Conservation (phyloP, 139 green algal species). For the Chlorella vulgaris region DNA sequence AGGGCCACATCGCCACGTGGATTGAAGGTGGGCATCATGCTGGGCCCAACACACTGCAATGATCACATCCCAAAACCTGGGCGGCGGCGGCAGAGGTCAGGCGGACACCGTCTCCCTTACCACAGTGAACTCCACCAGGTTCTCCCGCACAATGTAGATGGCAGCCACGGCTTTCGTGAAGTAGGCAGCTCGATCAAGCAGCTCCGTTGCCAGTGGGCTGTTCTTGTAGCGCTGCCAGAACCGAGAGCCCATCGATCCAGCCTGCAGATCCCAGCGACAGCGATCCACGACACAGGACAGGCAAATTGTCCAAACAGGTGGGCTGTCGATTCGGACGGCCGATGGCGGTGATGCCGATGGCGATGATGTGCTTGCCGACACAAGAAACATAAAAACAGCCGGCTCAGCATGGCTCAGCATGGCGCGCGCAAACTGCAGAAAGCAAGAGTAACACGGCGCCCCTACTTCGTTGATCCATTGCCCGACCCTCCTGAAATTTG, state of each 20-base stretch:
- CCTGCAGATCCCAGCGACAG: too few relatives aligned
- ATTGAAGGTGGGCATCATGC: conserved; percentile 87
- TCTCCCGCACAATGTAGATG: conserved; percentile 55
- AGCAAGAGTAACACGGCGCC: too few relatives aligned
- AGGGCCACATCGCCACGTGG: conserved; percentile 73
- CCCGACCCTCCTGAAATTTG: too few relatives aligned
- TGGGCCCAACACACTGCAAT: conserved; percentile 75
- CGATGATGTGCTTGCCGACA: too few relatives aligned
- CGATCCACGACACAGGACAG: not conserved
- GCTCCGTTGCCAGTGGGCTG: not conserved
- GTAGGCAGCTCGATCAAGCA: conserved; percentile 1
- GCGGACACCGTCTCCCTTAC: too few relatives aligned
- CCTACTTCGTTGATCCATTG: too few relatives aligned
- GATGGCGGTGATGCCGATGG: not conserved
- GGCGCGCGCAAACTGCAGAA: too few relatives aligned
- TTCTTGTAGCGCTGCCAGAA: conserved; percentile 24
- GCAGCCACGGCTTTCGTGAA: conserved; percentile 32
- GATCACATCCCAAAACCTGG: too few relatives aligned
- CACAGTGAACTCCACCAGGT: conserved; percentile 59
- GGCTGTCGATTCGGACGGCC: not conserved
- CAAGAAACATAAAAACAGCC: too few relatives aligned
- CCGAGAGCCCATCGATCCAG: conserved; percentile 3
- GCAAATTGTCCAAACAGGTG: not conserved
- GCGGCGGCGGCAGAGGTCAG: too few relatives aligned
- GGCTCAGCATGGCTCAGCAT: too few relatives aligned